Conservation (phyloP, 352 stramenopile species). For the Phytophthora hibernalis region DNA sequence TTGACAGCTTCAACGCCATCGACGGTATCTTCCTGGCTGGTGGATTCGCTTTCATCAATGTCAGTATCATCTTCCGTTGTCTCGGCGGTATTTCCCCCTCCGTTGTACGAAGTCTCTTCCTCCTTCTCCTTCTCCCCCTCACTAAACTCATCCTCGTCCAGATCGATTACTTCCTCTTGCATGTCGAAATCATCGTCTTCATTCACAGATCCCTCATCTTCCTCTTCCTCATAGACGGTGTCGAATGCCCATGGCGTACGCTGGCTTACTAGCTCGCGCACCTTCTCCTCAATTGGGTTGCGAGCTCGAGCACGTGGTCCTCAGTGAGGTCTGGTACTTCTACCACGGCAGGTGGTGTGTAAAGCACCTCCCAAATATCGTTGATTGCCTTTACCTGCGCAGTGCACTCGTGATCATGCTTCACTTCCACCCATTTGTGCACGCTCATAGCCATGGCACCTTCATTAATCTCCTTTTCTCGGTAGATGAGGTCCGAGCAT, state of each 20-base stretch:
- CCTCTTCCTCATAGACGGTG: slow-evolving; percentile 31
- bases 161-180: slow-evolving; percentile 28
- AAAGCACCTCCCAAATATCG: slow-evolving; percentile 70
- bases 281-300: slow-evolving; percentile 49
- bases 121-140: slow-evolving; percentile 28
- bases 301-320: slow-evolving; percentile 53
- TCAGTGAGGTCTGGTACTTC: slow-evolving; percentile 69
- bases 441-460: slow-evolving; percentile 89
- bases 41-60: slow-evolving; percentile 10
- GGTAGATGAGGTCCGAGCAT: slow-evolving; percentile 87
- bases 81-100: slow-evolving; percentile 4
- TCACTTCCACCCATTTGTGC: slow-evolving; percentile 87
- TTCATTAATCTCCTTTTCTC: slow-evolving; percentile 73
- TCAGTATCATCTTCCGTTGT: slow-evolving; percentile 10
- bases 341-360: slow-evolving; percentile 69
- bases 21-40: not conserved
- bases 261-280: slow-evolving; percentile 55
- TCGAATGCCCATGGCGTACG: slow-evolving; percentile 74
- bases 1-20: slow-evolving; percentile 17
- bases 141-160: slow-evolving; percentile 24
- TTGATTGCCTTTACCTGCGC: slow-evolving; percentile 82
- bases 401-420: slow-evolving; percentile 69
- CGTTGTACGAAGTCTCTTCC: slow-evolving; percentile 13
- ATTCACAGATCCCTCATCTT: slow-evolving; percentile 23
- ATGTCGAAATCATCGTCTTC: slow-evolving; percentile 31